Evolutionary conservation across 1,139 yeast genomes (phyloP).

Genomic region (Starmera stellimalicola): DNA sequence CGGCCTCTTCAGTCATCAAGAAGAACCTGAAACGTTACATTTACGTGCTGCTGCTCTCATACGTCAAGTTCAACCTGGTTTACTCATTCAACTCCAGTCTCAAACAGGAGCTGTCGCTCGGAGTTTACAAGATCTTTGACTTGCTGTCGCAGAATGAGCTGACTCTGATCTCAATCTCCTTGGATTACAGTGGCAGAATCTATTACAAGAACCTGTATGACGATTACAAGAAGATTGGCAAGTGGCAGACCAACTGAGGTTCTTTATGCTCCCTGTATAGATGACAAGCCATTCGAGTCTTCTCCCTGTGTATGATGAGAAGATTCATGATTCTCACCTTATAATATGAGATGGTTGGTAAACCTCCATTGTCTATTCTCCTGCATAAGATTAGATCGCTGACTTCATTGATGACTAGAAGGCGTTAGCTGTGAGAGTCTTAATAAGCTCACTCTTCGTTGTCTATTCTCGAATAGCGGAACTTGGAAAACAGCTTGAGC

Average conservation of each 20-base stretch:
- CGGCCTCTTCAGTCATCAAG: slow-evolving; percentile 47
- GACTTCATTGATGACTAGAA: too few species aligned
- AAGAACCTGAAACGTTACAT: slow-evolving; percentile 52
- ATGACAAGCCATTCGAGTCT: too few species aligned
- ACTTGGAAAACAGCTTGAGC: too few species aligned
- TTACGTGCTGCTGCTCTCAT: slow-evolving; percentile 51
- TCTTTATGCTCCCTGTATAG: too few species aligned
- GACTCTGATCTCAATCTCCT: slow-evolving; percentile 50
- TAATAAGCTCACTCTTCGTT: too few species aligned
- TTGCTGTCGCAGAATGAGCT: slow-evolving; percentile 61
- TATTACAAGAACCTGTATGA: slow-evolving; percentile 59
- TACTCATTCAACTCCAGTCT: slow-evolving; percentile 37
- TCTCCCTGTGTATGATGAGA: too few species aligned
- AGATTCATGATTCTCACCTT: too few species aligned
- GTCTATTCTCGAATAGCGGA: too few species aligned
- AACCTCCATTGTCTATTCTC: too few species aligned
- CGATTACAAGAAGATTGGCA: slow-evolving; percentile 70
- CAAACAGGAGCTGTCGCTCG: slow-evolving; percentile 43
- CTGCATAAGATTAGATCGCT: too few species aligned
- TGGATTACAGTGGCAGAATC: slow-evolving; percentile 64
- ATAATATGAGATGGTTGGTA: too few species aligned
- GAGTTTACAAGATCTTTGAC: slow-evolving; percentile 59
- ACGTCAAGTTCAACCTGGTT: slow-evolving; percentile 41
- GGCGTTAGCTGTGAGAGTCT: too few species aligned
- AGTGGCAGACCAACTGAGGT: slow-evolving; percentile 42